Conservation (phyloP, 441 rosid genomes). For the Monsonia emarginata region DNA sequence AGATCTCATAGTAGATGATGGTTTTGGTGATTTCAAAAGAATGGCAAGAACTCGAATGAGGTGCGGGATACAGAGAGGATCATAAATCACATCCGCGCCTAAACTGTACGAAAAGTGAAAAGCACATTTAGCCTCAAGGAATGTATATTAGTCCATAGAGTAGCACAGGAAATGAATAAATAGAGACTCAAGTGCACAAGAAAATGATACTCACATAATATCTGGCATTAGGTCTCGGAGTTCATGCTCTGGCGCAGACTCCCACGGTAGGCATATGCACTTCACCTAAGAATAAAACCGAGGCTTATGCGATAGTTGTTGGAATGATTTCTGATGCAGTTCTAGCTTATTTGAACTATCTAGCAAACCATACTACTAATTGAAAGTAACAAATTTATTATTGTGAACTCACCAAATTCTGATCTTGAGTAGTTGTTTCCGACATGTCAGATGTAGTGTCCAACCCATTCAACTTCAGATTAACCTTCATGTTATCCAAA, state of each 20-base stretch:
- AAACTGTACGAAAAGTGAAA: conserved; percentile 33
- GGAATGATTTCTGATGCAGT: no score
- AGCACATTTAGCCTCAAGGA: no score
- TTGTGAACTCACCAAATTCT: conserved; percentile 32
- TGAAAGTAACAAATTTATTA: neutral
- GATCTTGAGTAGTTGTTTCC: conserved; percentile 23
- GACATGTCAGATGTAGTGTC: conserved; percentile 20
- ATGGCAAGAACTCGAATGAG: conserved; percentile 46
- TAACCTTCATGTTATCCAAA: conserved; percentile 62
- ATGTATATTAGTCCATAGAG: no score
- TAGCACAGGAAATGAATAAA: neutral
- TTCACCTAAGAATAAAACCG: conserved; percentile 28
- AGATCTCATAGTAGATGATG: conserved; percentile 3
- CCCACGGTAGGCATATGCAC: conserved; percentile 76
- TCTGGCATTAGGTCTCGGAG: conserved; percentile 40
- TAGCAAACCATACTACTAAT: no score
- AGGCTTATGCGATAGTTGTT: no score
- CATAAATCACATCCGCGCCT: conserved; percentile 76
- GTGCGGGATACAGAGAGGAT: conserved; percentile 62
- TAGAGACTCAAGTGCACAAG: neutral
- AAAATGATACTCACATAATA: conserved; percentile 38
- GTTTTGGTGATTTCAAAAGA: conserved; percentile 32
- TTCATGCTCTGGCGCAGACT: conserved; percentile 47
- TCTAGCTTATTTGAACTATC: no score
- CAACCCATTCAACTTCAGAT: conserved; percentile 48